Evolutionary conservation across 257 asterid genomes (phyloP).

Genomic region (Solanum lignicaule): DNA sequence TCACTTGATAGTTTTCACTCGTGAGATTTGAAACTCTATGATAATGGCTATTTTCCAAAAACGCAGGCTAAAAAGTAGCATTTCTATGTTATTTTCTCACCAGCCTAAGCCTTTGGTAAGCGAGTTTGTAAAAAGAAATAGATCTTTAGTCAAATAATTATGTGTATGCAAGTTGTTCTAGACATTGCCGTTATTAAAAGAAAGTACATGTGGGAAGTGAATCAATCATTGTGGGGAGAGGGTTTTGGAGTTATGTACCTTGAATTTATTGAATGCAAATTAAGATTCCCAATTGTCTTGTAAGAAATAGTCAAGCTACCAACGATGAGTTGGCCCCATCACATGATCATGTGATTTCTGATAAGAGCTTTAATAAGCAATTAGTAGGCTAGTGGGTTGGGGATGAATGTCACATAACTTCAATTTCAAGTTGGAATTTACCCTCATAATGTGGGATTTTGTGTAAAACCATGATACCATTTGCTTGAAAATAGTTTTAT

Average conservation of each 20-base stretch:
- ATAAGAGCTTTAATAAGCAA: slow-evolving; percentile 5
- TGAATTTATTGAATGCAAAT: slow-evolving; percentile 11
- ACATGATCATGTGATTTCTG: slow-evolving; percentile 16
- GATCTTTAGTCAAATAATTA: not conserved
- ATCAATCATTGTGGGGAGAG: slow-evolving; percentile 13
- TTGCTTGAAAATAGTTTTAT: not conserved
- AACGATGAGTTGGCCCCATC: slow-evolving; percentile 18
- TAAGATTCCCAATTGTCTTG: slow-evolving; percentile 2
- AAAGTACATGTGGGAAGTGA: slow-evolving; percentile 3
- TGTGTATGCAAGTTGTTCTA: not conserved
- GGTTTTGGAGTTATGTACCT: not conserved
- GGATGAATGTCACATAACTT: not conserved
- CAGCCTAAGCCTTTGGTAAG: not conserved
- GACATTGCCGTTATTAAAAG: not conserved
- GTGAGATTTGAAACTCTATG: not conserved
- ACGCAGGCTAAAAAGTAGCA: not conserved
- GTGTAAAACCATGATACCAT: not conserved
- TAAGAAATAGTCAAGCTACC: slow-evolving; percentile 6
- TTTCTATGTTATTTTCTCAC: not conserved
- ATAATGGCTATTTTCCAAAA: not conserved
- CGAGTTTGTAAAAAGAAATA: not conserved
- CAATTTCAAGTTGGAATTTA: not conserved
- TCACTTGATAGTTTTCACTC: not conserved
- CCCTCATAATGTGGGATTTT: not conserved
- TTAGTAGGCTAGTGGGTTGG: not conserved